phyloP scores from a whole-genome alignment of 306 rosid genomes.

The Canavalia gladiata region DNA sequence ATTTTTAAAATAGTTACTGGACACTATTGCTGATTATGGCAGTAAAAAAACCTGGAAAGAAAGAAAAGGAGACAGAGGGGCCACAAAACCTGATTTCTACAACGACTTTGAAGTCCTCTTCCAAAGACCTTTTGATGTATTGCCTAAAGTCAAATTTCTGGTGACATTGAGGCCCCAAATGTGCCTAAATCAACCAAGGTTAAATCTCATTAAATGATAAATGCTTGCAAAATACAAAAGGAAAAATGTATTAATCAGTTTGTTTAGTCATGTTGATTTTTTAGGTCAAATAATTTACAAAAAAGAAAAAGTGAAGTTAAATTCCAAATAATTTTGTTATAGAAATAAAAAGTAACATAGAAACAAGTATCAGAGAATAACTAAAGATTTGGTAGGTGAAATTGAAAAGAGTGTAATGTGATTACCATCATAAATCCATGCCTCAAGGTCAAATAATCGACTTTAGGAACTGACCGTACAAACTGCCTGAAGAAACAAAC shows the following conservation, averaged over 20 bases:
- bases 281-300: neutral
- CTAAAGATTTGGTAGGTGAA: neutral
- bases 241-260: neutral
- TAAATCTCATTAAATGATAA: neutral
- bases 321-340: neutral
- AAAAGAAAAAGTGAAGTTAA: neutral
- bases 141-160: constrained; percentile 74
- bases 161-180: constrained; percentile 87
- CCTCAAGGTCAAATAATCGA: constrained; percentile 88
- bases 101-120: constrained; percentile 90
- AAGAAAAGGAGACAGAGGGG: too few species aligned
- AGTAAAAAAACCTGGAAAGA: too few species aligned
- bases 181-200: constrained; percentile 71
- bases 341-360: neutral
- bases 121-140: constrained; percentile 82
- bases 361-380: neutral
- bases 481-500: constrained; percentile 87
- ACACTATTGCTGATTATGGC: too few species aligned
- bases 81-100: constrained; percentile 82
- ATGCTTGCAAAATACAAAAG: too few species aligned
- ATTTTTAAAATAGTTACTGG: neutral
- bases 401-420: neutral
- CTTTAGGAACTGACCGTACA: constrained; percentile 89
- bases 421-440: constrained; percentile 91
- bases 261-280: neutral